A percentile compares a stretch with the other conserved stretches of the same genome.
These are phyloP conservation scores for Cinnamomum chago DNA, from an alignment of 164 flowering plant genomes.

Conservation along the genomic window DNA sequence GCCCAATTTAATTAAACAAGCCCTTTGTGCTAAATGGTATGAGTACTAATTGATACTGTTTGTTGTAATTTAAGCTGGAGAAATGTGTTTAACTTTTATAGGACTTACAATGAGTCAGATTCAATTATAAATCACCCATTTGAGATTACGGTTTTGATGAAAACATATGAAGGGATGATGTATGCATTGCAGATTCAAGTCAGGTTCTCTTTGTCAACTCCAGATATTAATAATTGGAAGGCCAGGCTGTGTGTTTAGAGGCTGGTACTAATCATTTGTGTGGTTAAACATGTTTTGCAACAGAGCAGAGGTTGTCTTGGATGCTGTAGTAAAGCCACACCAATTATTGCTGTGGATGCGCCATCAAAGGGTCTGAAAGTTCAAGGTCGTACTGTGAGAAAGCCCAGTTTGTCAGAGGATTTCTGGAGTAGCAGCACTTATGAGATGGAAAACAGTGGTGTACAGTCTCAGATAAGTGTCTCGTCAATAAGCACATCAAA, in stretches of 20 bases:
- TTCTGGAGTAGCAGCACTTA: conserved; percentile 87
- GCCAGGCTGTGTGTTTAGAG: not conserved
- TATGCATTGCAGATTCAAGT: not conserved
- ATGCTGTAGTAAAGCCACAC: conserved; percentile 57
- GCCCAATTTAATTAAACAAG: too few relatives aligned
- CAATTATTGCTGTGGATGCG: conserved; percentile 62
- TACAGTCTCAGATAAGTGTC: conserved; percentile 67
- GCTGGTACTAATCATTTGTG: conserved; percentile 25
- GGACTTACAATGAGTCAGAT: too few relatives aligned
- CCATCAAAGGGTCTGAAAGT: conserved; percentile 63
- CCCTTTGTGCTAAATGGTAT: too few relatives aligned
- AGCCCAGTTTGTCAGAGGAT: conserved; percentile 59
- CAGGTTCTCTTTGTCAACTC: not conserved
- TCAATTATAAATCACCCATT: too few relatives aligned
- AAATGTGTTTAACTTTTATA: too few relatives aligned
- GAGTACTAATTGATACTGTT: too few relatives aligned
- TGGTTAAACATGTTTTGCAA: conserved; percentile 49
- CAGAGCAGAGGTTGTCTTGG: conserved; percentile 93
- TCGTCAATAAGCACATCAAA: conserved; percentile 67
- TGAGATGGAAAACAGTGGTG: conserved; percentile 66
- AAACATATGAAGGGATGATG: conserved; percentile 29
- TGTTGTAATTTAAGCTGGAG: too few relatives aligned
- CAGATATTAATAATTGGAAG: not conserved
- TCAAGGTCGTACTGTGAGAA: conserved; percentile 55
- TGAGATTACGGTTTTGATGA: too few relatives aligned